phyloP scores from a whole-genome alignment of 2,329 filamentous ascomycete genomes.

The Ophiostoma sp. region DNA sequence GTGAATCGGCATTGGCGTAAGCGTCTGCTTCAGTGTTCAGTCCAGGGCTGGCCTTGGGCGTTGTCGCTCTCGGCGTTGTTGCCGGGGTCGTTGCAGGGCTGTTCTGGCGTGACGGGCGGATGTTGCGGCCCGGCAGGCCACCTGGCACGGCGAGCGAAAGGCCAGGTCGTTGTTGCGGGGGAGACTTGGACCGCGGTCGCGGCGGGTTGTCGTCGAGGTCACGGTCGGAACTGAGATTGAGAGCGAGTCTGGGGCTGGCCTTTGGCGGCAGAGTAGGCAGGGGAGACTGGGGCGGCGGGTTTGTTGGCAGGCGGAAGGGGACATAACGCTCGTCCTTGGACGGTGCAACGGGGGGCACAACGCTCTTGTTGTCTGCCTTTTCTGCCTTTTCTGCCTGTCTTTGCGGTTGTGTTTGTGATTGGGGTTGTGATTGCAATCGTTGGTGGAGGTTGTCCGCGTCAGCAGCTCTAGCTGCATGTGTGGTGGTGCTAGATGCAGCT shows the following conservation, averaged over 20 bases:
- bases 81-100: neutral
- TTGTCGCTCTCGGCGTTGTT: neutral
- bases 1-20: neutral
- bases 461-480: conserved; percentile 19
- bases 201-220: neutral
- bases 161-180: neutral
- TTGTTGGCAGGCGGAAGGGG: neutral
- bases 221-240: neutral
- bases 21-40: neutral
- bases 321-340: neutral
- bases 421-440: conserved; percentile 12
- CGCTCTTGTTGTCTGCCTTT: neutral
- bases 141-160: neutral
- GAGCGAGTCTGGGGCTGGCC: neutral
- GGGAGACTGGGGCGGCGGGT: conserved; percentile 8
- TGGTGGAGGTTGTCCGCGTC: neutral
- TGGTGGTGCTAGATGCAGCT: conserved; percentile 23
- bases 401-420: conserved; percentile 6
- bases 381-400: neutral
- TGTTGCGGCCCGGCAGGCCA: conserved; percentile 15
- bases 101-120: conserved; percentile 6
- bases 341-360: neutral
- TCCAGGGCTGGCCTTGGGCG: neutral
- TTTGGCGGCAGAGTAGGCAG: neutral
- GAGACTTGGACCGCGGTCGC: neutral